Percentiles rank a stretch among this genome's conserved stretches.
Conservation (phyloP, 192 early-diverging fungal genomes). For the Obelidium mucronatum region DNA sequence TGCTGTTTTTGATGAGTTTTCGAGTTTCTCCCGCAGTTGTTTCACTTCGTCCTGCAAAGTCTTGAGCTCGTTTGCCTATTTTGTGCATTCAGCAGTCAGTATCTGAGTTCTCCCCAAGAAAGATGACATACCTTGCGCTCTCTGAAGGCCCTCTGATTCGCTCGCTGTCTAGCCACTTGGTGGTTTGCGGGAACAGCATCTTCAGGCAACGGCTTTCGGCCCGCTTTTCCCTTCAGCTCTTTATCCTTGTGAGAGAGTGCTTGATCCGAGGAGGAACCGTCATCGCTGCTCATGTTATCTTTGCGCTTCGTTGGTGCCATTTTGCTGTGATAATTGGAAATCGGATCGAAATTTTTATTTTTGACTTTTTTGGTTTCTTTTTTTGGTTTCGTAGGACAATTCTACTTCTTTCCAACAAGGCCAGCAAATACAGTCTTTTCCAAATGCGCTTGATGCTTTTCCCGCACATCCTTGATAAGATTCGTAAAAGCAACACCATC, state of each 20-base stretch:
- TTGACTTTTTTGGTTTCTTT: too few species aligned
- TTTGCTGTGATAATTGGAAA: too few species aligned
- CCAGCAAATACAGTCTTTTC: too few species aligned
- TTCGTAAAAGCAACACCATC: not conserved
- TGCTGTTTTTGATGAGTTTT: not conserved
- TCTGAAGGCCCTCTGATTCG: conserved; percentile 51
- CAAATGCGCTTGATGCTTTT: conserved; percentile 3
- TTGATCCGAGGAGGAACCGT: not conserved
- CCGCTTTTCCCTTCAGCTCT: conserved; percentile 7
- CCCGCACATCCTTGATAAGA: not conserved
- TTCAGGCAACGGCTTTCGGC: conserved; percentile 43
- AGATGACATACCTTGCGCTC: conserved; percentile 53
- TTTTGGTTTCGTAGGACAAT: too few species aligned
- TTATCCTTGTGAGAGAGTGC: too few species aligned
- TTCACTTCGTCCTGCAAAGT: conserved; percentile 1
- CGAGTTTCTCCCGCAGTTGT: not conserved
- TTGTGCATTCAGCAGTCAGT: too few species aligned
- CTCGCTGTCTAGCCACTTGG: conserved; percentile 55
- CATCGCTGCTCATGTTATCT: too few species aligned
- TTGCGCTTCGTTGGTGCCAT: too few species aligned
- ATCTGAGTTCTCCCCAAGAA: too few species aligned
- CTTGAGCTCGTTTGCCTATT: not conserved
- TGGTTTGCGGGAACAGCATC: conserved; percentile 53
- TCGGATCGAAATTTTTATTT: too few species aligned
- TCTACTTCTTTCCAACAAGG: too few species aligned